Conservation (phyloP, 116 monocot species). For the Cymodocea nodosa region DNA sequence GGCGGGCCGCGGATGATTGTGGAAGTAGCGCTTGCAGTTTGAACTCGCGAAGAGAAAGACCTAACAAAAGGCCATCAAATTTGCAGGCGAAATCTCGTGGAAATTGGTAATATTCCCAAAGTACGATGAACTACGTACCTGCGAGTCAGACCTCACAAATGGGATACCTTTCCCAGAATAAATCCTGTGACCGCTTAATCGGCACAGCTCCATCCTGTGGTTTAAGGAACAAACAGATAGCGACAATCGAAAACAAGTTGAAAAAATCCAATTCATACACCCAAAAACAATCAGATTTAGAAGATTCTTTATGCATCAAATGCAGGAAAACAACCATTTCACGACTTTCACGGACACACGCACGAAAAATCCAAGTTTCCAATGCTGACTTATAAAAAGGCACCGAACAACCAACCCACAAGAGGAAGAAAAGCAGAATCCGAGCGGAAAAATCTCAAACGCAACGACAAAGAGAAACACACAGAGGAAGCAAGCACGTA, state of each 20-base stretch:
- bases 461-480: not conserved
- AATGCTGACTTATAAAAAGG: not conserved
- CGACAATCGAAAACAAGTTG: not conserved
- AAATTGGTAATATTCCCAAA: not conserved
- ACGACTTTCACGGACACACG: not conserved
- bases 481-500: not conserved
- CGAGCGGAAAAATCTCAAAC: not conserved
- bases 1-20: constrained; percentile 55
- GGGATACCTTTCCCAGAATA: constrained; percentile 25
- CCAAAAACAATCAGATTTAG: not conserved
- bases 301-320: not conserved
- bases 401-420: not conserved
- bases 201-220: constrained; percentile 22
- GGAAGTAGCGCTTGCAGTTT: constrained; percentile 64
- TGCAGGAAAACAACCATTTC: too few relatives aligned
- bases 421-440: not conserved
- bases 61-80: constrained; percentile 6
- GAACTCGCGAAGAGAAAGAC: constrained; percentile 58
- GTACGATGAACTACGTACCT: constrained; percentile 1
- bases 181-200: constrained; percentile 24
- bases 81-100: not conserved
- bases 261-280: not conserved
- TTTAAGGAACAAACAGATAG: not conserved
- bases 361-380: not conserved
- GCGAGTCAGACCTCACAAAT: constrained; percentile 21